Evolutionary conservation across 768 basidiomycete species (phyloP).

Genomic region (Rossbeevera mucosa): DNA sequence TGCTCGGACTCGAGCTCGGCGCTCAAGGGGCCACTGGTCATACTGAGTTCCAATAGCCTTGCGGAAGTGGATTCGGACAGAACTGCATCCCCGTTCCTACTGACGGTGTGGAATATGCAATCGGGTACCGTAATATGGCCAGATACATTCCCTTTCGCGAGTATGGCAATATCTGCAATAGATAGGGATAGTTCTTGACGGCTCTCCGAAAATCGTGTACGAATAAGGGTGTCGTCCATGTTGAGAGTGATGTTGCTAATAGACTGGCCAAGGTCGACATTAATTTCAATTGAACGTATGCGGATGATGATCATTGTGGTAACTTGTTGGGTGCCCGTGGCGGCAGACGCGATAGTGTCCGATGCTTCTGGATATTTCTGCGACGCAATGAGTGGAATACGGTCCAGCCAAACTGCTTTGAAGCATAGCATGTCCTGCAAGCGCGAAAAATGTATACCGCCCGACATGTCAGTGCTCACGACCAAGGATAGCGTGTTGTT

Average conservation of each 20-base stretch:
- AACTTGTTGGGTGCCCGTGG: conserved; percentile 39
- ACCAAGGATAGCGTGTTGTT: conserved; percentile 63
- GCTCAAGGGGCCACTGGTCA: conserved; percentile 69
- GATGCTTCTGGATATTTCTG: conserved; percentile 25
- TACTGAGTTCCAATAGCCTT: conserved; percentile 65
- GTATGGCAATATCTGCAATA: conserved; percentile 48
- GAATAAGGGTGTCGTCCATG: conserved; percentile 57
- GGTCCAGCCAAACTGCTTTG: conserved; percentile 92
- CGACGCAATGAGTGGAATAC: conserved; percentile 68
- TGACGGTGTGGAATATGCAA: conserved; percentile 71
- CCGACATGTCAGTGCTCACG: conserved; percentile 81
- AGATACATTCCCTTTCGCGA: conserved; percentile 66
- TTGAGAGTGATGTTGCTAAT: conserved; percentile 70
- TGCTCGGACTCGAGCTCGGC: conserved; percentile 71
- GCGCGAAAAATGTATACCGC: conserved; percentile 75
- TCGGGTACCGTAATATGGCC: conserved; percentile 64
- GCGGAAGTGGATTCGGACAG: conserved; percentile 32
- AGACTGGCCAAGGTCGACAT: conserved; percentile 81
- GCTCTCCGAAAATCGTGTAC: conserved; percentile 59
- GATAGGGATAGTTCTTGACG: conserved; percentile 63
- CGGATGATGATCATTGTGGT: conserved; percentile 64
- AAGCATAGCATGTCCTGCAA: conserved; percentile 91
- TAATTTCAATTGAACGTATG: conserved; percentile 66
- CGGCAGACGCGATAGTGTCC: conserved; percentile 13
- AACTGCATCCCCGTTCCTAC: conserved; percentile 44